A percentile compares a stretch with the other conserved stretches of the same genome.
phyloP scores from a whole-genome alignment of 768 basidiomycete species.

The Lactarius vividus region DNA sequence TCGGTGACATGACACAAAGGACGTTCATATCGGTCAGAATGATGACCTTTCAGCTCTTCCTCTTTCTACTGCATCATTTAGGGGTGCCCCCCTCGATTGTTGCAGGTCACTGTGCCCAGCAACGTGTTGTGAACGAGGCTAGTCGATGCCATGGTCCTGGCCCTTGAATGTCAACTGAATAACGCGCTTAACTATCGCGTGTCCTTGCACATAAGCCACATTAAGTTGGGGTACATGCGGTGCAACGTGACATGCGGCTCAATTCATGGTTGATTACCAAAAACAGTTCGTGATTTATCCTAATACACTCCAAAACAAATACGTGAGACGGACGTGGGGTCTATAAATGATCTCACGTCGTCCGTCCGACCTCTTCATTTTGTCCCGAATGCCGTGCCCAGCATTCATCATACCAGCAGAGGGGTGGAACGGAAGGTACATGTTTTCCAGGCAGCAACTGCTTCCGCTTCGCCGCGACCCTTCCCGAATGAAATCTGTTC shows the following conservation, averaged over 20 bases:
- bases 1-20: conserved; percentile 14
- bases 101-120: background rate
- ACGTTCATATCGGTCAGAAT: background rate
- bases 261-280: conserved; percentile 13
- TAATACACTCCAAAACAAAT: conserved; percentile 5
- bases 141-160: conserved; percentile 17
- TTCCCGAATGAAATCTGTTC: background rate
- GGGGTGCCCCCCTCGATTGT: conserved; percentile 4
- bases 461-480: background rate
- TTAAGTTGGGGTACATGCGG: conserved; percentile 12
- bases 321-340: conserved; percentile 19
- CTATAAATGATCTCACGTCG: conserved; percentile 15
- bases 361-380: conserved; percentile 2
- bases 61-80: conserved; percentile 2
- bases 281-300: conserved; percentile 8
- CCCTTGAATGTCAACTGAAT: background rate
- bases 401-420: conserved; percentile 3
- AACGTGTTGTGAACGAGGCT: conserved; percentile 27
- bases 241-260: conserved; percentile 17
- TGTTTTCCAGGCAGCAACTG: background rate
- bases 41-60: background rate
- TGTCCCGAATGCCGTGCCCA: conserved; percentile 10
- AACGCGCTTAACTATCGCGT: background rate
- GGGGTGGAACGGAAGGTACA: background rate
- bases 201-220: conserved; percentile 15